These are phyloP conservation scores for Entelexis paramagnoliae DNA, from an alignment of 1,139 yeast species.

Conservation along the genomic window DNA sequence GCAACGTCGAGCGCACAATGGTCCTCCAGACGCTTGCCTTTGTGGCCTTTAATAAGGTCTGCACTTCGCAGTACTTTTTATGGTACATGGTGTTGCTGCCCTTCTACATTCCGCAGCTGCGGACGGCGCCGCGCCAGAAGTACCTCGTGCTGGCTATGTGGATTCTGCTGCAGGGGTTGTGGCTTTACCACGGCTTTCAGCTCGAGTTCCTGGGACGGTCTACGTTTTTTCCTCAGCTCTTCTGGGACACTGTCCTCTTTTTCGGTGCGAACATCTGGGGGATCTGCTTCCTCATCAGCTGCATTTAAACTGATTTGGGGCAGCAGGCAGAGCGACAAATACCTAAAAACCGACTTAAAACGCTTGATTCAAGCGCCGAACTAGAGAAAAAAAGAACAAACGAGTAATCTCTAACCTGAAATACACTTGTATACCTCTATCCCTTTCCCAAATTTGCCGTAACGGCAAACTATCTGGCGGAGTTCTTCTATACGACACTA, in stretches of 20 bases:
- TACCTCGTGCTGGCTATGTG: constrained; percentile 45
- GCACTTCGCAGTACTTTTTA: constrained; percentile 80
- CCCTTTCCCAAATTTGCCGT: too few species aligned
- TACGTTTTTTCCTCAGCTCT: constrained; percentile 54
- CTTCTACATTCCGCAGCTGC: constrained; percentile 43
- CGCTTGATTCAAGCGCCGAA: too few species aligned
- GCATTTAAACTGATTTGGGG: constrained; percentile 27
- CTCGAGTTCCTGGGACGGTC: constrained; percentile 70
- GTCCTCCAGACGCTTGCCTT: constrained; percentile 87
- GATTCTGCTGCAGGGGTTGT: constrained; percentile 59
- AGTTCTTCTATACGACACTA: background rate
- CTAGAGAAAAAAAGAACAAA: background rate
- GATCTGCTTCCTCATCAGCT: constrained; percentile 48
- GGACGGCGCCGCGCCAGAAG: constrained; percentile 25
- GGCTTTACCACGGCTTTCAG: constrained; percentile 71
- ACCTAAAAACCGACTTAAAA: too few species aligned
- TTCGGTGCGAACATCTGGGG: constrained; percentile 60
- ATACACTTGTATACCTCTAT: too few species aligned
- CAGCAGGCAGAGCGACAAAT: too few species aligned
- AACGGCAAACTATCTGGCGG: background rate
- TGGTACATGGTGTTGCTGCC: constrained; percentile 88
- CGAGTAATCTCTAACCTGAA: background rate
- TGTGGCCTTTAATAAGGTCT: constrained; percentile 85
- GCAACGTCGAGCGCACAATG: constrained; percentile 50
- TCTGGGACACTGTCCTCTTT: constrained; percentile 52